phyloP scores from a whole-genome alignment of 495 filamentous ascomycete genomes.

The Xylaria venustula region DNA sequence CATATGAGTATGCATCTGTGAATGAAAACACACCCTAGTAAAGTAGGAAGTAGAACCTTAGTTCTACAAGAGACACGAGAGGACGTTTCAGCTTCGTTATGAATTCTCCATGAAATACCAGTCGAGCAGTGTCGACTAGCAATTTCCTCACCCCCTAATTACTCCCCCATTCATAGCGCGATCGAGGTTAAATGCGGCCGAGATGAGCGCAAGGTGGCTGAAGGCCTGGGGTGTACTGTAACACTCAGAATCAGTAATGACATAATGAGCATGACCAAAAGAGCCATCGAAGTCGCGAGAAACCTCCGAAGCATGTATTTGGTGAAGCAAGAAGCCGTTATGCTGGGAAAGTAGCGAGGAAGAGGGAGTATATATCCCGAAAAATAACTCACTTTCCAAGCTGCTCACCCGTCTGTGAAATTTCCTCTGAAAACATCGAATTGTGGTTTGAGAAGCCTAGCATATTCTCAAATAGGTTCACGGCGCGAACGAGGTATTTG shows the following conservation, averaged over 20 bases:
- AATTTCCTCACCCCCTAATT: background rate
- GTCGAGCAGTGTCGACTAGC: no score
- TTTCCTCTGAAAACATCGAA: conserved; percentile 75
- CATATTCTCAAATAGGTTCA: conserved; percentile 72
- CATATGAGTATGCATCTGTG: no score
- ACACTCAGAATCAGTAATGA: no score
- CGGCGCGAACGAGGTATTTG: conserved; percentile 59
- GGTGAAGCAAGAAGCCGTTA: no score
- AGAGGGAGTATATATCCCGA: no score
- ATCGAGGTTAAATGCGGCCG: conserved; percentile 71
- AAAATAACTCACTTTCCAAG: no score
- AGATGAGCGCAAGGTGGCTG: conserved; percentile 68
- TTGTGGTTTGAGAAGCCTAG: conserved; percentile 70
- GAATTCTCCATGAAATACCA: no score
- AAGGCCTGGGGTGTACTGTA: conserved; percentile 74
- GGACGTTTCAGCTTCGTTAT: background rate
- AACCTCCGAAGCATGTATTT: no score
- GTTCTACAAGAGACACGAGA: background rate
- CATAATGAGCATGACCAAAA: no score
- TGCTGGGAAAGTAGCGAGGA: no score
- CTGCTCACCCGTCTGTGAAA: conserved; percentile 67
- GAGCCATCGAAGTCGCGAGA: no score
- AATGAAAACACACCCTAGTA: no score
- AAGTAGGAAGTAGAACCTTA: background rate
- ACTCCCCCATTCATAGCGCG: conserved; percentile 27